phyloP scores from a whole-genome alignment of 768 basidiomycete genomes.

The Paxillus ammoniavirescens region DNA sequence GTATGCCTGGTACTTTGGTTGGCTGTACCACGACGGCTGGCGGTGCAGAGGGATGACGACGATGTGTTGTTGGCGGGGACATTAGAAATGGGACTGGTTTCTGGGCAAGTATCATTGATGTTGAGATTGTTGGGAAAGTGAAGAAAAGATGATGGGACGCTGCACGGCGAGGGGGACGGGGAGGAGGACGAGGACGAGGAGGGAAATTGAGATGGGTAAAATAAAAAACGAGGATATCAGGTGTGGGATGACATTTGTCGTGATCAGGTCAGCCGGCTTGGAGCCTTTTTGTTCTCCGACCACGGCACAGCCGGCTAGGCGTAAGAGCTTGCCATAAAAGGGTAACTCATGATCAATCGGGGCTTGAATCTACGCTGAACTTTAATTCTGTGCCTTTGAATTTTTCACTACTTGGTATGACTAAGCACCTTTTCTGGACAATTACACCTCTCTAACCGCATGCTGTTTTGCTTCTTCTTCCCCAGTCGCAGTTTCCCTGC shows the following conservation, averaged over 20 bases:
- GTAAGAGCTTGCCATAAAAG: conserved; percentile 20
- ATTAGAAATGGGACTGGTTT: conserved; percentile 34
- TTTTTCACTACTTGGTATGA: conserved; percentile 1
- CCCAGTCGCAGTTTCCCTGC: no score
- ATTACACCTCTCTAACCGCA: not conserved
- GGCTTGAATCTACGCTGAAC: conserved; percentile 28
- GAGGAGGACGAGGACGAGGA: conserved; percentile 1
- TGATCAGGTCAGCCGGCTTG: conserved; percentile 31
- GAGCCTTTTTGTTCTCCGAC: conserved; percentile 36
- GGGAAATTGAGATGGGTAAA: conserved; percentile 6
- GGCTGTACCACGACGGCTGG: conserved; percentile 67
- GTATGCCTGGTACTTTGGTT: conserved; percentile 70
- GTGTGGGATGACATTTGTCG: conserved; percentile 26
- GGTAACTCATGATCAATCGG: conserved; percentile 18
- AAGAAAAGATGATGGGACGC: conserved; percentile 4
- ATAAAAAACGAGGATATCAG: conserved; percentile 29
- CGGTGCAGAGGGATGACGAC: conserved; percentile 69
- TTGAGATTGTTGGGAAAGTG: conserved; percentile 3
- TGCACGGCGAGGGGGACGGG: conserved; percentile 7
- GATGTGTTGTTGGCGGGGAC: conserved; percentile 41
- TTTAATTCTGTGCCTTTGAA: conserved; percentile 9
- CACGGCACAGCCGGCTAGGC: conserved; percentile 27
- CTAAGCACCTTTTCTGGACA: not conserved
- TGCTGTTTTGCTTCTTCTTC: no score
- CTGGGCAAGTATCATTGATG: conserved; percentile 42